Evolutionary conservation across 179 eudicot genomes (phyloP).

Genomic region (Beta lomatogona): DNA sequence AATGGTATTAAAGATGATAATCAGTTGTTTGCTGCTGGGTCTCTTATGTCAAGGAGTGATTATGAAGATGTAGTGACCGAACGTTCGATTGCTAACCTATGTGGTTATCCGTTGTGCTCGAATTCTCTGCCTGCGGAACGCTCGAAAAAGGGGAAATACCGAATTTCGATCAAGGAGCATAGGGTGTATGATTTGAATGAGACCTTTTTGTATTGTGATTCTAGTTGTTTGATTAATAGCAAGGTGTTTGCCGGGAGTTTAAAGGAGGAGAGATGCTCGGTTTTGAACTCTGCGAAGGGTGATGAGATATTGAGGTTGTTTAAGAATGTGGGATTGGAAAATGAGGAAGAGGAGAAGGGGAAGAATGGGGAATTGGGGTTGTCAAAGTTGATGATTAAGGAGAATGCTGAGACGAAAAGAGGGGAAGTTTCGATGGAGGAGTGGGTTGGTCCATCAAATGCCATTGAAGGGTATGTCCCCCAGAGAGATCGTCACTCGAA

Average conservation of each 20-base stretch:
- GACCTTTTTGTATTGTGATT: constrained; percentile 75
- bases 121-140: constrained; percentile 59
- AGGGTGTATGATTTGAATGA: constrained; percentile 89
- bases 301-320: constrained; percentile 58
- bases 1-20: constrained; percentile 65
- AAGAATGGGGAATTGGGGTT: constrained; percentile 46
- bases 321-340: constrained; percentile 39
- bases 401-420: constrained; percentile 42
- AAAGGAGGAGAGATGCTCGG: constrained; percentile 58
- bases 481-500: constrained; percentile 42
- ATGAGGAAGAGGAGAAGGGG: constrained; percentile 42
- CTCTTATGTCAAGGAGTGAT: constrained; percentile 62
- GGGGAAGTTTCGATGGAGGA: constrained; percentile 67
- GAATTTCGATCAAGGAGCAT: constrained; percentile 85
- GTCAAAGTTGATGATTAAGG: constrained; percentile 61
- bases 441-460: constrained; percentile 87
- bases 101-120: constrained; percentile 87
- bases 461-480: constrained; percentile 94
- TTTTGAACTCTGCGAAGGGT: constrained; percentile 47
- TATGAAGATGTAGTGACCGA: constrained; percentile 82
- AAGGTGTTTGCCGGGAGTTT: constrained; percentile 67
- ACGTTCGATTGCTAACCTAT: constrained; percentile 57
- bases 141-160: constrained; percentile 64
- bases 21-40: constrained; percentile 66
- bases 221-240: constrained; percentile 65